A percentile compares a stretch with the other conserved stretches of the same genome.
phyloP scores from a whole-genome alignment of 345 rosid species.

The Abelmoschus esculentus region DNA sequence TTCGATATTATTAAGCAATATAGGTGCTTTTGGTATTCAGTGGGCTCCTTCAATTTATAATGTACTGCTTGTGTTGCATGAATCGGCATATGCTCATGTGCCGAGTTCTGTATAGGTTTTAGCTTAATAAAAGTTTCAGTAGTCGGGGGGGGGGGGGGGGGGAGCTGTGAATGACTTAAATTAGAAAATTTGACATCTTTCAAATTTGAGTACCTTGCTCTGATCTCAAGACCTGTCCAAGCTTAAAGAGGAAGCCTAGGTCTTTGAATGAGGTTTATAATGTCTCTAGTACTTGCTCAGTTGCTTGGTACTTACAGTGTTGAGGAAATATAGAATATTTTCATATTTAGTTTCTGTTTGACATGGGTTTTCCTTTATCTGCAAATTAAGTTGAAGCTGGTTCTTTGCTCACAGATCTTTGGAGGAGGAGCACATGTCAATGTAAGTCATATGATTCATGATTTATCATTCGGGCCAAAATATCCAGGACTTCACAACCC shows the following conservation, averaged over 20 bases:
- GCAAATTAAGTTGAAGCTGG: not conserved
- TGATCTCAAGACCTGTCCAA: not conserved
- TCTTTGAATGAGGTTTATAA: not conserved
- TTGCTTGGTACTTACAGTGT: not conserved
- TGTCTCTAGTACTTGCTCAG: conserved; percentile 6
- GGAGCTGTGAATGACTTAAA: not conserved
- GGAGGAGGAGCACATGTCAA: conserved; percentile 78
- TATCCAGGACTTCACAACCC: conserved; percentile 98
- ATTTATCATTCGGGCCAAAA: conserved; percentile 88
- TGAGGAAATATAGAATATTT: not conserved
- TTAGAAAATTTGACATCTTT: not conserved
- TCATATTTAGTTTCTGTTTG: conserved; percentile 4
- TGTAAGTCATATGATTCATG: conserved; percentile 83
- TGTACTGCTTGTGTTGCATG: not conserved
- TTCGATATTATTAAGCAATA: not conserved
- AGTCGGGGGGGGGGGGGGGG: too few relatives aligned
- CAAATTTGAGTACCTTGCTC: not conserved
- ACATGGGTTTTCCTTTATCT: not conserved
- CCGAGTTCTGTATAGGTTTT: not conserved
- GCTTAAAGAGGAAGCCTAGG: not conserved
- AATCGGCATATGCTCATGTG: not conserved
- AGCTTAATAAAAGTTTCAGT: not conserved
- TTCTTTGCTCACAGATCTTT: conserved; percentile 56
- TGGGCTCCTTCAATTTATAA: not conserved
- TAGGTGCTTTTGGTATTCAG: not conserved